These are phyloP conservation scores for Leccinum pachyderme DNA, from an alignment of 1,284 basidiomycete genomes.

Conservation along the genomic window DNA sequence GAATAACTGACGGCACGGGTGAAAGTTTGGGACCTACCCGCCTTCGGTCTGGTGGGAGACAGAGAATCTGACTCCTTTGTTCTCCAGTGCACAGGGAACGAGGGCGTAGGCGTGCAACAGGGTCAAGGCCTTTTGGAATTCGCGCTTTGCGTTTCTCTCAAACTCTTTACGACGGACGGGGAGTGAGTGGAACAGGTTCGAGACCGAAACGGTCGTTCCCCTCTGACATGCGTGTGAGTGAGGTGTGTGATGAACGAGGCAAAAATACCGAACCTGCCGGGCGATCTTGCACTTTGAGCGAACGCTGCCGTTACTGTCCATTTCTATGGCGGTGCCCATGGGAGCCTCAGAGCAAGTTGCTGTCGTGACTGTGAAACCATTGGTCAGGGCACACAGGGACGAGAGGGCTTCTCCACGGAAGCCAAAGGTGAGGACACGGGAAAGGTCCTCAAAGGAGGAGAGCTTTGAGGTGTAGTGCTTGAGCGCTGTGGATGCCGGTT, in stretches of 20 bases:
- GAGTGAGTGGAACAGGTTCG: slow-evolving; percentile 76
- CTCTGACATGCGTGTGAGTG: slow-evolving; percentile 44
- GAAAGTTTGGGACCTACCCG: slow-evolving; percentile 54
- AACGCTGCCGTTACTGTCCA: slow-evolving; percentile 65
- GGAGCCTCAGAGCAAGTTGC: slow-evolving; percentile 70
- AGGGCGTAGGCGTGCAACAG: slow-evolving; percentile 90
- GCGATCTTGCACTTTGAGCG: slow-evolving; percentile 59
- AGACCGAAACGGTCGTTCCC: slow-evolving; percentile 83
- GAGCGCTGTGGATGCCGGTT: slow-evolving; percentile 50
- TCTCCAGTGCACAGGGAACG: slow-evolving; percentile 62
- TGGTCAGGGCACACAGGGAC: slow-evolving; percentile 85
- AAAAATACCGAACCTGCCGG: slow-evolving; percentile 57
- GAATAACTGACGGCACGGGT: not conserved
- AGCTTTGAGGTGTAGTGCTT: slow-evolving; percentile 97
- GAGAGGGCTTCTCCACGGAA: slow-evolving; percentile 96
- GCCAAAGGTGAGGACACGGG: slow-evolving; percentile 82
- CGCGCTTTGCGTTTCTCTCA: slow-evolving; percentile 86
- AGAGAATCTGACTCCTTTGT: slow-evolving; percentile 68
- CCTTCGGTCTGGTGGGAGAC: slow-evolving; percentile 74
- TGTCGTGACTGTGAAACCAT: slow-evolving; percentile 70
- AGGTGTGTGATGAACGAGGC: not conserved
- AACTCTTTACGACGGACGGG: slow-evolving; percentile 94
- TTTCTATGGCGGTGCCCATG: slow-evolving; percentile 74
- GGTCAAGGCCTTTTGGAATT: slow-evolving; percentile 83
- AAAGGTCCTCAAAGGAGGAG: slow-evolving; percentile 72